These are phyloP conservation scores for Penicillium sp. DNA, from an alignment of 2,329 filamentous ascomycete species.

Conservation along the genomic window DNA sequence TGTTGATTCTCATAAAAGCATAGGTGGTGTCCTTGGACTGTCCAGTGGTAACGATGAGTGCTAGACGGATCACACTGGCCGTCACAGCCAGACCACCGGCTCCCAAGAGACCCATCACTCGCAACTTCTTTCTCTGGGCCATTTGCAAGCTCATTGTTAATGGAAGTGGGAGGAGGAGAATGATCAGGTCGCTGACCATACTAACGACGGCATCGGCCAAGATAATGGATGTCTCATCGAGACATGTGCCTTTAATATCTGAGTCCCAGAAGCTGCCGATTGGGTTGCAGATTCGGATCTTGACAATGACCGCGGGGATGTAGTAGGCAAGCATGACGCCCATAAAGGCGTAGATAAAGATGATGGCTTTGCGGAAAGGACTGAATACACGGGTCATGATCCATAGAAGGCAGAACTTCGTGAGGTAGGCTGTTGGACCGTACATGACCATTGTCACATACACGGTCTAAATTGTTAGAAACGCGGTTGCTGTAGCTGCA, in stretches of 20 bases:
- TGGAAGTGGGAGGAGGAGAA: slow-evolving; percentile 50
- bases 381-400: slow-evolving; percentile 46
- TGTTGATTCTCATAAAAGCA: slow-evolving; percentile 30
- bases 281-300: slow-evolving; percentile 43
- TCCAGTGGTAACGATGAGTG: slow-evolving; percentile 23
- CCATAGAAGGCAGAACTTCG: slow-evolving; percentile 45
- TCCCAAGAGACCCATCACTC: slow-evolving; percentile 48
- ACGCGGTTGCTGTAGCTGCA: not conserved
- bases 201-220: slow-evolving; percentile 55
- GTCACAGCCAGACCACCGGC: slow-evolving; percentile 40
- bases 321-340: slow-evolving; percentile 41
- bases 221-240: slow-evolving; percentile 40
- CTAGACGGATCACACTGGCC: slow-evolving; percentile 27
- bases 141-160: slow-evolving; percentile 45
- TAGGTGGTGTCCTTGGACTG: slow-evolving; percentile 24
- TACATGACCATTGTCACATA: slow-evolving; percentile 47
- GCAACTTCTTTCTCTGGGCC: slow-evolving; percentile 43
- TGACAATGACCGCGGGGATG: slow-evolving; percentile 40
- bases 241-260: slow-evolving; percentile 19
- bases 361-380: slow-evolving; percentile 37
- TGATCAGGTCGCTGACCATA: slow-evolving; percentile 54
- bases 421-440: slow-evolving; percentile 43
- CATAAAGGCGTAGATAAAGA: slow-evolving; percentile 40
- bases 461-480: slow-evolving; percentile 28
- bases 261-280: slow-evolving; percentile 42